phyloP scores from a whole-genome alignment of 768 basidiomycete genomes.

The Russula lepida region DNA sequence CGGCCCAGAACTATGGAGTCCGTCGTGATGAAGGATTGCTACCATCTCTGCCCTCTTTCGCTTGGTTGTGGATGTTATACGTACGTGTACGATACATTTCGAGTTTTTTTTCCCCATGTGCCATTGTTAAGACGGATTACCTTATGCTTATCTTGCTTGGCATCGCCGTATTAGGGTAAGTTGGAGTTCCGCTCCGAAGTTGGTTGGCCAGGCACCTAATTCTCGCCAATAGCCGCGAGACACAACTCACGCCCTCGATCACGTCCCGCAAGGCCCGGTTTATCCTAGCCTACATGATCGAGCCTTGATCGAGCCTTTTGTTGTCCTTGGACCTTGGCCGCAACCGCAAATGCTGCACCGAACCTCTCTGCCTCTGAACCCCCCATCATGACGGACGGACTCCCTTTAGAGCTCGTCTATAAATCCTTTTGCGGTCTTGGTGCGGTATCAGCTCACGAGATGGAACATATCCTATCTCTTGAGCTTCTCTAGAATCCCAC shows the following conservation, averaged over 20 bases:
- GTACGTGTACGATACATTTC: neutral
- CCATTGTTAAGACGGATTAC: constrained; percentile 1
- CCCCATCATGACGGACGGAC: neutral
- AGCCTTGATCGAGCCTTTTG: too few species aligned
- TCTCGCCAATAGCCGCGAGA: neutral
- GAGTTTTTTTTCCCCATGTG: neutral
- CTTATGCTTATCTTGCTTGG: neutral
- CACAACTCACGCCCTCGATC: neutral
- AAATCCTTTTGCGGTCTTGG: neutral
- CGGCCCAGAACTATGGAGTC: neutral
- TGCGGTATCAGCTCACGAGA: neutral
- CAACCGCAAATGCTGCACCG: neutral
- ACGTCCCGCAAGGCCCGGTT: neutral
- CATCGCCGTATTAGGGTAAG: neutral
- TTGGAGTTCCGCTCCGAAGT: neutral
- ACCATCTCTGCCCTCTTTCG: neutral
- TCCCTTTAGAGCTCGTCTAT: neutral
- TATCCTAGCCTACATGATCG: neutral
- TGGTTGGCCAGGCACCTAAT: too few species aligned
- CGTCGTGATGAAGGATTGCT: neutral
- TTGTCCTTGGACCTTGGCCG: too few species aligned
- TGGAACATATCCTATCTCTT: neutral
- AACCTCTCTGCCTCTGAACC: neutral
- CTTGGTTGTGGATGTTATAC: too few species aligned
- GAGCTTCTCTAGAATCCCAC: too few species aligned